Evolutionary conservation across 2,329 filamentous ascomycete species (phyloP).

Genomic region (Talaromyces sp.): DNA sequence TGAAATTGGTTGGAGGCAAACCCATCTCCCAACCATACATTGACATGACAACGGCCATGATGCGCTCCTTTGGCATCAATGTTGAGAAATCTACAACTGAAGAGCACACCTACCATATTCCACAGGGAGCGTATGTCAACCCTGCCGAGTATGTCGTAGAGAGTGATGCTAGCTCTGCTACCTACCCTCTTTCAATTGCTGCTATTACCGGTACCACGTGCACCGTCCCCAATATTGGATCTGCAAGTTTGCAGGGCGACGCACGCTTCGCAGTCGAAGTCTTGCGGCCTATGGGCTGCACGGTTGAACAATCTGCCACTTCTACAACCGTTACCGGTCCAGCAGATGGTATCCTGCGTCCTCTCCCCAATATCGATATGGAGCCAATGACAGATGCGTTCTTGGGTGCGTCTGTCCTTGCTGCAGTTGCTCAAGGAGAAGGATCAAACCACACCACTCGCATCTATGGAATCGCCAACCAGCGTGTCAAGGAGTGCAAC

Average conservation of each 20-base stretch:
- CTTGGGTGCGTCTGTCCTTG: conserved; percentile 87
- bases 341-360: conserved; percentile 65
- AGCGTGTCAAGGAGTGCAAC: conserved; percentile 97
- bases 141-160: conserved; percentile 85
- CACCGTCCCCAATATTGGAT: conserved; percentile 94
- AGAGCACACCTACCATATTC: conserved; percentile 89
- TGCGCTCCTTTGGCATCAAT: conserved; percentile 81
- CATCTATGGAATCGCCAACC: conserved; percentile 93
- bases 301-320: conserved; percentile 73
- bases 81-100: conserved; percentile 74
- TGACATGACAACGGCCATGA: conserved; percentile 98
- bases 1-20: conserved; percentile 90
- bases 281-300: conserved; percentile 87
- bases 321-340: conserved; percentile 94
- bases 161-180: conserved; percentile 96
- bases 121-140: conserved; percentile 76
- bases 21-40: conserved; percentile 97
- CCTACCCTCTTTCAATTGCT: conserved; percentile 88
- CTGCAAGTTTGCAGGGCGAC: conserved; percentile 86
- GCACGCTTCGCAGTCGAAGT: conserved; percentile 90
- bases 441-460: conserved; percentile 61
- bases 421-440: conserved; percentile 76
- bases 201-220: conserved; percentile 95
- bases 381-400: conserved; percentile 99
- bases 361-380: conserved; percentile 86